Conservation (phyloP, 2,329 filamentous ascomycete genomes). For the Fusarium domesticum region DNA sequence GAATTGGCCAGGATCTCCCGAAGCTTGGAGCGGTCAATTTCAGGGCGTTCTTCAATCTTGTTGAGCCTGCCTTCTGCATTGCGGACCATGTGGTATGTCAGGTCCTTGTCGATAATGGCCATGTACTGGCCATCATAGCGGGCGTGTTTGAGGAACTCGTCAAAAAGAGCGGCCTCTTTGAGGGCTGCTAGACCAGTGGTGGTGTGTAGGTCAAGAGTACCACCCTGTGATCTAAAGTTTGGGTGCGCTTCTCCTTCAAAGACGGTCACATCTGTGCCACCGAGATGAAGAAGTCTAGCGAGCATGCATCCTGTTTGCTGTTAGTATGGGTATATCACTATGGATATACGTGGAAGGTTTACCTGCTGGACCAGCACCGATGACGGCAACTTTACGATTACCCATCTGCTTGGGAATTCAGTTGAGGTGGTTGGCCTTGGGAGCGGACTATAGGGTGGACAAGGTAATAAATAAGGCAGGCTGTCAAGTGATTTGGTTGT, state of each 20-base stretch:
- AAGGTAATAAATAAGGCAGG: too few species aligned
- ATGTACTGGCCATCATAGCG: slow-evolving; percentile 52
- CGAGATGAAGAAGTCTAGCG: slow-evolving; percentile 50
- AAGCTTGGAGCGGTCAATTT: slow-evolving; percentile 51
- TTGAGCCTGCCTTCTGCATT: slow-evolving; percentile 17
- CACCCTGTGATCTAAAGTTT: slow-evolving; percentile 48
- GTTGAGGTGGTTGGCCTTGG: too few species aligned
- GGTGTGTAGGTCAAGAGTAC: slow-evolving; percentile 53
- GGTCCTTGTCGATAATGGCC: slow-evolving; percentile 43
- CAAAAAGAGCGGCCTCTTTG: slow-evolving; percentile 47
- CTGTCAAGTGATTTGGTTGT: too few species aligned
- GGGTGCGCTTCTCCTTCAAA: slow-evolving; percentile 48
- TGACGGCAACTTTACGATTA: slow-evolving; percentile 26
- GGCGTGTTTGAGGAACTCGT: slow-evolving; percentile 48
- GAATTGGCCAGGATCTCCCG: slow-evolving; percentile 44
- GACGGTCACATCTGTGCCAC: slow-evolving; percentile 45
- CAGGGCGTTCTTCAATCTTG: slow-evolving; percentile 41
- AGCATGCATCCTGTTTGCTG: slow-evolving; percentile 24
- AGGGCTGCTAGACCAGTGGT: slow-evolving; percentile 50
- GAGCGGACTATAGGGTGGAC: too few species aligned
- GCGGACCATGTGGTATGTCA: slow-evolving; percentile 35
- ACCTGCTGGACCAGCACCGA: slow-evolving; percentile 32
- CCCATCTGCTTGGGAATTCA: slow-evolving; percentile 12
- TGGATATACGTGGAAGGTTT: slow-evolving; percentile 1
- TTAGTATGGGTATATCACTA: slow-evolving; percentile 3